Conservation (phyloP, 768 basidiomycete genomes). For the Clitopilus hobsonii region DNA sequence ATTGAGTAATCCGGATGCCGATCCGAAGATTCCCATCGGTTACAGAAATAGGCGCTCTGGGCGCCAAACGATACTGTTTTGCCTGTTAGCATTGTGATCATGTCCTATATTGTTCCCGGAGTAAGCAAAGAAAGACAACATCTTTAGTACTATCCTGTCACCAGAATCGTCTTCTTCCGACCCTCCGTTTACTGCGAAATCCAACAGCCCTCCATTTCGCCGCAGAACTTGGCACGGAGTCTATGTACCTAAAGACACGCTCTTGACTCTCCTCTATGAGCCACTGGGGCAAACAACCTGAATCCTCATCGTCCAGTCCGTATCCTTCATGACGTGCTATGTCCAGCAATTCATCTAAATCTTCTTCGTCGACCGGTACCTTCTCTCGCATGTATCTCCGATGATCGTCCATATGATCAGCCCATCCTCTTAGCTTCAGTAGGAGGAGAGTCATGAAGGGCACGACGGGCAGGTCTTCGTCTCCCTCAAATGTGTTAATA, state of each 20-base stretch:
- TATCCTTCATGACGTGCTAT: slow-evolving; percentile 2
- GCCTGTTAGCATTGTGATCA: no score
- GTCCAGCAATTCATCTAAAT: slow-evolving; percentile 10
- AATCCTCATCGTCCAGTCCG: not conserved
- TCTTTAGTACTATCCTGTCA: no score
- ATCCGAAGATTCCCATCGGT: no score
- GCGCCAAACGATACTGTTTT: no score
- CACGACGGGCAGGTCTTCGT: slow-evolving; percentile 5
- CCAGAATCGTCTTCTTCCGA: not conserved
- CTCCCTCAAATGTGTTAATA: not conserved
- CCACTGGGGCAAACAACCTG: not conserved
- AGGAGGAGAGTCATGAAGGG: slow-evolving; percentile 9
- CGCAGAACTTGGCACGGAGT: slow-evolving; percentile 1
- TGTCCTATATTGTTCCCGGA: no score
- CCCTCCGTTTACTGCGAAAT: not conserved
- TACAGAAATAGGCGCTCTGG: no score
- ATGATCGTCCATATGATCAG: slow-evolving; percentile 5
- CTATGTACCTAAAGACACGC: not conserved
- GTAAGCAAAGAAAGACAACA: no score
- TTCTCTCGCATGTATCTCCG: slow-evolving; percentile 3
- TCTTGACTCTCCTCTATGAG: not conserved
- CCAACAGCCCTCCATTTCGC: slow-evolving; percentile 1
- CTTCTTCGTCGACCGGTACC: slow-evolving; percentile 11
- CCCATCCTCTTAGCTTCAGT: slow-evolving; percentile 15
- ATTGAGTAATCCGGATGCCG: no score